Conservation (phyloP, 2,329 filamentous ascomycete genomes). For the Talaromyces sp. region DNA sequence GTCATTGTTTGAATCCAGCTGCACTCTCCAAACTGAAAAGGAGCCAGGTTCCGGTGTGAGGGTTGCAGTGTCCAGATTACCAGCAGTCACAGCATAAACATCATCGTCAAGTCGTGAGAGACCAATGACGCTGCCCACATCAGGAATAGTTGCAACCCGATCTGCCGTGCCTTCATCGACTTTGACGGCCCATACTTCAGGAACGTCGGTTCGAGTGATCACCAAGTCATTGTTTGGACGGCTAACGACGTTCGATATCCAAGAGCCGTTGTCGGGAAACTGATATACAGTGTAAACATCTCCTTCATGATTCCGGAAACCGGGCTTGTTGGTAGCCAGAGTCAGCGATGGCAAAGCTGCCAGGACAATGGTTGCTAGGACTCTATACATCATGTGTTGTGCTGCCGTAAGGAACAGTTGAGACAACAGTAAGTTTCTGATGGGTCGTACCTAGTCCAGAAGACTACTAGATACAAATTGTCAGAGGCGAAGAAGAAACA, state of each 20-base stretch:
- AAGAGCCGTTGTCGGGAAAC: conserved; percentile 21
- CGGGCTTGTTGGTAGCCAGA: conserved; percentile 8
- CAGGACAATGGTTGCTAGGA: neutral
- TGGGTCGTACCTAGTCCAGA: neutral
- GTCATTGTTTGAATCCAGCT: conserved; percentile 3
- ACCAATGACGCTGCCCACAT: conserved; percentile 9
- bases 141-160: conserved; percentile 11
- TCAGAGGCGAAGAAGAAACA: neutral
- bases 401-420: too few species aligned
- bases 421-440: neutral
- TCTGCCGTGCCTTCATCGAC: conserved; percentile 8
- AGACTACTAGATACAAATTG: neutral
- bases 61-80: conserved; percentile 5
- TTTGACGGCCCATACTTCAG: conserved; percentile 15
- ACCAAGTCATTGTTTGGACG: conserved; percentile 27
- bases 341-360: conserved; percentile 3
- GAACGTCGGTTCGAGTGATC: conserved; percentile 16
- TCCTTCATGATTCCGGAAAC: neutral
- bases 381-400: neutral
- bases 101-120: conserved; percentile 13
- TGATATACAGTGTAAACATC: conserved; percentile 14
- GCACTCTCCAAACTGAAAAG: conserved; percentile 14
- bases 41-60: conserved; percentile 6
- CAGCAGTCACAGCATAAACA: conserved; percentile 14
- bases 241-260: conserved; percentile 29